Evolutionary conservation across 441 rosid genomes (phyloP), one percentile per base, ranked within the genome.

Genomic region (Dalechampia spathulata): DNA sequence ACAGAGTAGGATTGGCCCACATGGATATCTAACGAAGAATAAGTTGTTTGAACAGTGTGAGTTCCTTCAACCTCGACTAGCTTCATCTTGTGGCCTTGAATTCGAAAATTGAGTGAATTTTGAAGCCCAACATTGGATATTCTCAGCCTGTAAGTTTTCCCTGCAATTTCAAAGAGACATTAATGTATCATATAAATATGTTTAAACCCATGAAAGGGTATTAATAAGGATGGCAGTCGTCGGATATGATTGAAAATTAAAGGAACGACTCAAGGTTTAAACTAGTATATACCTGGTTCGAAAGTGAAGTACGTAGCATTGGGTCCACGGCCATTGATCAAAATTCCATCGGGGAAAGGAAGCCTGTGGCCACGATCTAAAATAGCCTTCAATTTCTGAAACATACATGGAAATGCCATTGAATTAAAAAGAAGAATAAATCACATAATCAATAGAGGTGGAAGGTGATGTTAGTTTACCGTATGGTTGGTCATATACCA

Each of bases 61-160:
- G 92, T 84, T 27, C 99, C 99, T 72, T 92, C 99, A 0, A 86
- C 94, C 76, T 92, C 99, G 13, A 89, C 94, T 54, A 92, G 70
- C 60, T 64, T 83, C 94, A 92, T 75, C 41, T 43, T 66, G 56
- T 92, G 99, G 61, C 79, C 81, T 71, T 86, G 97, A 72, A 92
- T 83, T 12, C 90, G 74, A 74, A 92, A 83, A 70, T 88, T 88
- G 51, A 92, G 75, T 20, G 96, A 75, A 45, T 76, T 65, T 48
- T 83, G 79, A 41, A 88, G 70, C 25, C 98, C 96, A 22, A 92
- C 95, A 34, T 92, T 92, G 32, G 95, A 84, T 72, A 92, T 81
- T 57, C 98, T 77, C 15, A 92, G 69, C 63, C 99, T 75, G 59
- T 84, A 89, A 22, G 94, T 86, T 67, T 89, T 88, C 13, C 96